Conservation (phyloP, 208 protist species). For the Porcisia deanei region DNA sequence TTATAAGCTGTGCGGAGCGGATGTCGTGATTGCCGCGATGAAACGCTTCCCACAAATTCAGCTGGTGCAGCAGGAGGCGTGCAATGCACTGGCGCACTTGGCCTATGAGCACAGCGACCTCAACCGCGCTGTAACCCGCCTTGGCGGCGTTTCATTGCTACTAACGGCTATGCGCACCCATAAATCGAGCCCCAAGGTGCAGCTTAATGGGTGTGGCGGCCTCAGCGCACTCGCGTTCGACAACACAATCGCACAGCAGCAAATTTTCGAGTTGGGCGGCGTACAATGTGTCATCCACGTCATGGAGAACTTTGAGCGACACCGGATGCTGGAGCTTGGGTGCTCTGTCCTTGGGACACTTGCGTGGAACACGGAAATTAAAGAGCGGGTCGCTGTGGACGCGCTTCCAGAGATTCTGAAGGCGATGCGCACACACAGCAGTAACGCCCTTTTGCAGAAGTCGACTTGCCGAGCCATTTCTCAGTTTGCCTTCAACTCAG, state of each 20-base stretch:
- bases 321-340: conserved; percentile 91
- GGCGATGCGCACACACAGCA: conserved; percentile 78
- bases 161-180: conserved; percentile 80
- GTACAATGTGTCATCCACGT: conserved; percentile 88
- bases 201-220: conserved; percentile 91
- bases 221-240: conserved; percentile 92
- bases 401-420: conserved; percentile 87
- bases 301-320: conserved; percentile 86
- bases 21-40: conserved; percentile 78
- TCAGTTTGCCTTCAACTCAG: conserved; percentile 93
- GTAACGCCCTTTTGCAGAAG: conserved; percentile 88
- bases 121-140: conserved; percentile 76
- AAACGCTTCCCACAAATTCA: conserved; percentile 69
- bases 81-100: conserved; percentile 91
- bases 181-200: conserved; percentile 78
- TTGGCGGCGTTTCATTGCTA: conserved; percentile 74
- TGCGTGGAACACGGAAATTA: conserved; percentile 92
- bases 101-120: conserved; percentile 89
- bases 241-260: conserved; percentile 86
- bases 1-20: conserved; percentile 67
- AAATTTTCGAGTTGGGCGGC: conserved; percentile 89
- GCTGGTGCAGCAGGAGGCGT: conserved; percentile 90
- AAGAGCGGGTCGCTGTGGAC: conserved; percentile 81
- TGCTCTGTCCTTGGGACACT: conserved; percentile 91
- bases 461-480: conserved; percentile 91